These are phyloP conservation scores for Kluyveromyces aestuarii DNA, from an alignment of 805 yeast species.

Conservation along the genomic window DNA sequence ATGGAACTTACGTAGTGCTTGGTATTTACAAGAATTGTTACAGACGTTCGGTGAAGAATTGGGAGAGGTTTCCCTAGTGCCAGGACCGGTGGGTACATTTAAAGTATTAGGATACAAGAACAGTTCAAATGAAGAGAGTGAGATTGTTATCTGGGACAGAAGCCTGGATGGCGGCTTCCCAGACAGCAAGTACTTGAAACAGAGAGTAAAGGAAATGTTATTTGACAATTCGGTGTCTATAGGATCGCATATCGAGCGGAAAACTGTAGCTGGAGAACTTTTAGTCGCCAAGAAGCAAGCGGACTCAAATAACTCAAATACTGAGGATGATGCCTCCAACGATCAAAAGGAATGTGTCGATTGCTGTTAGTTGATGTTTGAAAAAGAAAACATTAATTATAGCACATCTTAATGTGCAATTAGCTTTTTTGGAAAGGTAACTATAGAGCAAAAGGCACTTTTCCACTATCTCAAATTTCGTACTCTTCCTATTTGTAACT, in stretches of 20 bases:
- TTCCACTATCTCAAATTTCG: too few relatives aligned
- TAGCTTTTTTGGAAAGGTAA: too few relatives aligned
- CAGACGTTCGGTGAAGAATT: constrained; percentile 61
- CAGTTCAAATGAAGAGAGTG: constrained; percentile 17
- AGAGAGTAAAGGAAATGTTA: constrained; percentile 44
- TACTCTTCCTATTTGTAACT: too few relatives aligned
- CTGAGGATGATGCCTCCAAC: background rate
- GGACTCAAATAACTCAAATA: background rate
- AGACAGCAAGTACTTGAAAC: constrained; percentile 71
- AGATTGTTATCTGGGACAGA: constrained; percentile 51
- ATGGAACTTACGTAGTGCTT: constrained; percentile 82
- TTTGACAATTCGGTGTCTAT: constrained; percentile 12
- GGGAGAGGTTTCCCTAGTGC: constrained; percentile 44
- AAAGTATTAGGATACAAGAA: constrained; percentile 37
- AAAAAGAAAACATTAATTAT: too few relatives aligned
- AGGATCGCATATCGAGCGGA: constrained; percentile 18
- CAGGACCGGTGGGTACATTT: constrained; percentile 51
- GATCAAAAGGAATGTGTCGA: background rate
- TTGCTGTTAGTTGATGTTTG: background rate
- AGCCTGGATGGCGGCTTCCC: constrained; percentile 66
- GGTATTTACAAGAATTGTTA: constrained; percentile 81
- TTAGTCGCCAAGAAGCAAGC: constrained; percentile 3
- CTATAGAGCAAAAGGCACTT: too few relatives aligned
- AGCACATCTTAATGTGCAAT: too few relatives aligned
- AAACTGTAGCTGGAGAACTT: constrained; percentile 11